Evolutionary conservation across 2,329 filamentous ascomycete genomes (phyloP), one percentile per base, ranked within the genome.

Genomic region (Metarhizium humberi): DNA sequence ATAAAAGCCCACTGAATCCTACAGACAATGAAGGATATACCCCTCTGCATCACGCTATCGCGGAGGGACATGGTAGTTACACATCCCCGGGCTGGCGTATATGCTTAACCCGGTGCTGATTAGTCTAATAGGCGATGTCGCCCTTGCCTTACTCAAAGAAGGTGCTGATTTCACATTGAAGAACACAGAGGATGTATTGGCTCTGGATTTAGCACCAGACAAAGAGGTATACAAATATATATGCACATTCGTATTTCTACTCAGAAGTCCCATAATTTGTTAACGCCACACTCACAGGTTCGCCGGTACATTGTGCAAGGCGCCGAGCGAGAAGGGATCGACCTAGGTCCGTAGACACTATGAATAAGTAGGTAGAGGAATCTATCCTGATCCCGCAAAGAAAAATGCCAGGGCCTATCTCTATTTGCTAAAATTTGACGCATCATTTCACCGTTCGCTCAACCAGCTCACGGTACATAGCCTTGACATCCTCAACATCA

Each of bases 391-490:
- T 18, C 5, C 16, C 18, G 30, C 47, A n/a, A 42, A 57, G 48
- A 54, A 36, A 48, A 51, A 54, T 52, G 32, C 47, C 40, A 25
- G n/a, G 8, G 29, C 16, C 8, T 18, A 42, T 48, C 34, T 32
- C 42, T n/a, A 43, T 29, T 36, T 45, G 20, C 16, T 50, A 38
- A 29, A 11, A 7, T 42, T 34, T 34, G 34, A 25, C 43, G 13
- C 42, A 25, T 75, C 70, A 88, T 71, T 84, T 87, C 66, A 91
- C 83, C 56, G 90, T 92, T 66, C 86, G 84, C 73, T 95, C 89
- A 51, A 95, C 88, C 69, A 99, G 73, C 67, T 97, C 92, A 61
- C 90, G 84, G 75, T 97, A 97, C 80, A 99, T 96, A 66, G 86
- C 87, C 77, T 99, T 99, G 69, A 99, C 79, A 75, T 99, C 94